A percentile compares a stretch with the other conserved stretches of the same genome.
phyloP scores from a whole-genome alignment of 805 yeast species.

The Hanseniaspora vineae region DNA sequence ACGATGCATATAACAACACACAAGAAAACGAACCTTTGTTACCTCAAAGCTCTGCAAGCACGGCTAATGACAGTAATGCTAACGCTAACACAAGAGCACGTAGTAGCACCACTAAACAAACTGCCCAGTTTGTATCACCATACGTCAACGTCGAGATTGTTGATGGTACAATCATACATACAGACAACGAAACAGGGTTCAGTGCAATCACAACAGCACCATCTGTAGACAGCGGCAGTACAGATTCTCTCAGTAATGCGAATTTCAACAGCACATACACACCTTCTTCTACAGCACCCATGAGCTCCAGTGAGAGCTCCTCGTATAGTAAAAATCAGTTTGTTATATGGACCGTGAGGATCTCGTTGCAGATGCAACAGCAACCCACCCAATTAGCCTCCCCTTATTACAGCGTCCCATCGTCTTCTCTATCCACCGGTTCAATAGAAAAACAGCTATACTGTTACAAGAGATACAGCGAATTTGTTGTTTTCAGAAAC shows the following conservation, averaged over 20 bases:
- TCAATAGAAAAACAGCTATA: neutral
- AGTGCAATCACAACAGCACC: constrained; percentile 26
- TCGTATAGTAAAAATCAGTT: neutral
- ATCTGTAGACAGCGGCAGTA: neutral
- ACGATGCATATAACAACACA: too few species aligned
- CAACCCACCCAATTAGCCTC: neutral
- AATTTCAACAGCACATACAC: too few species aligned
- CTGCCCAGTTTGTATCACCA: neutral
- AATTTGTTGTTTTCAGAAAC: constrained; percentile 4
- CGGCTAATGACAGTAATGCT: neutral
- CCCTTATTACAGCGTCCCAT: neutral
- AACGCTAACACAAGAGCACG: constrained; percentile 1
- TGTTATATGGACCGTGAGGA: constrained; percentile 3
- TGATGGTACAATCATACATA: constrained; percentile 1
- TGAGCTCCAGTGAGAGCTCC: too few species aligned
- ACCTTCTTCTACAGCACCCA: too few species aligned
- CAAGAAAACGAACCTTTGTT: too few species aligned
- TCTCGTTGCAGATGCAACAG: neutral
- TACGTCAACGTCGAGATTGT: constrained; percentile 3
- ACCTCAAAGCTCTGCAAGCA: neutral
- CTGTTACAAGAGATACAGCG: constrained; percentile 6
- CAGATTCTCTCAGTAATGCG: neutral
- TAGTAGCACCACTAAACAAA: neutral
- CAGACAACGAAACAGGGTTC: constrained; percentile 20
- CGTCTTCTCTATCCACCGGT: neutral